Conservation (phyloP, 2,329 filamentous ascomycete species). For the Coniochaeta pulveracea region DNA sequence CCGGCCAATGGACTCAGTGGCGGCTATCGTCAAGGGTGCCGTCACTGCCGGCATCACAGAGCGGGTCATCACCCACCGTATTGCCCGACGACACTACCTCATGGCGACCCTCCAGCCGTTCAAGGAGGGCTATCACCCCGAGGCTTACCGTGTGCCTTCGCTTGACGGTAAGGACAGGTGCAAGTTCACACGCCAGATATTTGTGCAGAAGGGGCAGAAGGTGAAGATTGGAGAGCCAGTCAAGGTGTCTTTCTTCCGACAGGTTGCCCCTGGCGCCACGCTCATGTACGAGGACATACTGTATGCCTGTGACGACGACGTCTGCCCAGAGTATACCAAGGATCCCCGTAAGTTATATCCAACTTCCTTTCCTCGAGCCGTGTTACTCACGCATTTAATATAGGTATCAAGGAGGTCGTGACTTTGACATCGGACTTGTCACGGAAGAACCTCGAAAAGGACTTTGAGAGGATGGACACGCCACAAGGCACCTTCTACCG, state of each 20-base stretch:
- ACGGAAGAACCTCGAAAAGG: conserved; percentile 96
- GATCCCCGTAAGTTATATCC: conserved; percentile 96
- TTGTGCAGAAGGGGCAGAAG: conserved; percentile 95
- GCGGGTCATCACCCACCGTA: conserved; percentile 90
- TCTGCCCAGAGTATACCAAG: conserved; percentile 97
- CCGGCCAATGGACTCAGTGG: conserved; percentile 96
- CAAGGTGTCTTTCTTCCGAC: conserved; percentile 97
- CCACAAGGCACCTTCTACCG: conserved; percentile 94
- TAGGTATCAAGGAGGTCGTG: conserved; percentile 97
- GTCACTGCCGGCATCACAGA: conserved; percentile 97
- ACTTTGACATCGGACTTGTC: conserved; percentile 95
- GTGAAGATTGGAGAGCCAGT: conserved; percentile 99
- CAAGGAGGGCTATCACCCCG: conserved; percentile 96
- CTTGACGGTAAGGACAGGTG: conserved; percentile 95
- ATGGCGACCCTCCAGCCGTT: conserved; percentile 98
- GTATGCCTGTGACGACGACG: conserved; percentile 95
- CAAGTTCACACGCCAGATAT: conserved; percentile 97
- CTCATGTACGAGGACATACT: conserved; percentile 99
- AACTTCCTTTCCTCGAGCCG: too few species aligned
- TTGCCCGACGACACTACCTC: conserved; percentile 93
- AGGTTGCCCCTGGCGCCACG: conserved; percentile 91
- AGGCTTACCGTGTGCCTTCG: conserved; percentile 93
- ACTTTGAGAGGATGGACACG: conserved; percentile 98
- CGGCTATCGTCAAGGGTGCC: conserved; percentile 95
- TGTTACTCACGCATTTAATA: background rate